Conservation (phyloP, 2,329 filamentous ascomycete species). For the Fusarium sp. region DNA sequence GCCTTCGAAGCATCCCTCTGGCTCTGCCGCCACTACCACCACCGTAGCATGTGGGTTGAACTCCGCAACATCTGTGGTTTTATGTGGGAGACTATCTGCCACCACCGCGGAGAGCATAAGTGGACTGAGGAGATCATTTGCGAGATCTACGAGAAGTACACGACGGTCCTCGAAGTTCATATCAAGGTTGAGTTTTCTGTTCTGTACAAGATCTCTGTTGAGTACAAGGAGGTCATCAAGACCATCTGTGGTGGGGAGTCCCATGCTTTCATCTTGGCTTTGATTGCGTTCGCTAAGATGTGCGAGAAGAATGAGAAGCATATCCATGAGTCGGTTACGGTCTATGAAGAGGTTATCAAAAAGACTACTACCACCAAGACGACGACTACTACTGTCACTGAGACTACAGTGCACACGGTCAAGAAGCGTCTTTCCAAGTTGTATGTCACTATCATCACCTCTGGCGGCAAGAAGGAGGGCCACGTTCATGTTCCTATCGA, state of each 20-base stretch:
- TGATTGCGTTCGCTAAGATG: conserved; percentile 58
- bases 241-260: conserved; percentile 53
- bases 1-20: conserved; percentile 61
- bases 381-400: conserved; percentile 44
- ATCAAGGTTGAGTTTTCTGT: conserved; percentile 58
- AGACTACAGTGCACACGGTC: conserved; percentile 53
- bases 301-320: conserved; percentile 61
- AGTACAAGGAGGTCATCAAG: conserved; percentile 62
- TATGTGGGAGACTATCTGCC: conserved; percentile 58
- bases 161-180: conserved; percentile 60
- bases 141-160: conserved; percentile 61
- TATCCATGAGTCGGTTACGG: conserved; percentile 58
- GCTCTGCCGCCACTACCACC: conserved; percentile 60
- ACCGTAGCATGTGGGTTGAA: conserved; percentile 59
- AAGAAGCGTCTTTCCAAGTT: conserved; percentile 65
- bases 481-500: conserved; percentile 54
- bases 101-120: conserved; percentile 54
- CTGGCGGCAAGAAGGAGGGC: conserved; percentile 51
- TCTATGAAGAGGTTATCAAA: conserved; percentile 63
- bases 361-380: conserved; percentile 54
- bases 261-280: conserved; percentile 49
- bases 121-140: conserved; percentile 58
- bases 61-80: conserved; percentile 61
- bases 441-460: conserved; percentile 57
- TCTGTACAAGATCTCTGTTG: conserved; percentile 59